Evolutionary conservation across 495 filamentous ascomycete genomes (phyloP).

Genomic region (Patellaria atrata): DNA sequence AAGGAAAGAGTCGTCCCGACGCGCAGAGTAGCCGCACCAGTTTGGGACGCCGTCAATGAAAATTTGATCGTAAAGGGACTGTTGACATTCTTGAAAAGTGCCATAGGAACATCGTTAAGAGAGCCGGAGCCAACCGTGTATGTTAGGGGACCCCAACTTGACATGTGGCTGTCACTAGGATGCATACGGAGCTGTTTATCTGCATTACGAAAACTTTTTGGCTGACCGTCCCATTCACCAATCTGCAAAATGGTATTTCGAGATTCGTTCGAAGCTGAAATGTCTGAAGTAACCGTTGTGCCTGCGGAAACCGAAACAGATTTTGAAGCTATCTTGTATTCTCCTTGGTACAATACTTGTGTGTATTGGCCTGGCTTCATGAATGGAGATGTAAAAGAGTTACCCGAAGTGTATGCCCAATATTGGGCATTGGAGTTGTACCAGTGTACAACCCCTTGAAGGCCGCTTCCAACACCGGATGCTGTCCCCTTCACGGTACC

Average conservation of each 20-base stretch:
- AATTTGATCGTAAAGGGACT: conserved; percentile 48
- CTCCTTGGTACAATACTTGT: conserved; percentile 52
- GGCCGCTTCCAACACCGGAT: conserved; percentile 29
- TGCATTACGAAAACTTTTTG: conserved; percentile 51
- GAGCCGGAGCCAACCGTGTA: conserved; percentile 43
- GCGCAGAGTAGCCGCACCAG: conserved; percentile 41
- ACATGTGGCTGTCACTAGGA: conserved; percentile 48
- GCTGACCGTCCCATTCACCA: conserved; percentile 48
- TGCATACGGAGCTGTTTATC: conserved; percentile 53
- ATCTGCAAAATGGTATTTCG: conserved; percentile 46
- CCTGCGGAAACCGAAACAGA: conserved; percentile 42
- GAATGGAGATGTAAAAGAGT: conserved; percentile 42
- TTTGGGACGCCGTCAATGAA: conserved; percentile 36
- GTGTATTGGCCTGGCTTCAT: conserved; percentile 57
- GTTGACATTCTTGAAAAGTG: conserved; percentile 47
- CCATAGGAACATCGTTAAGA: conserved; percentile 47
- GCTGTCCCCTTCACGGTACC: conserved; percentile 47
- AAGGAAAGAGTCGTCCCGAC: conserved; percentile 52
- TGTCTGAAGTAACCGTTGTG: conserved; percentile 36
- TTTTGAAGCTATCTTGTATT: conserved; percentile 40
- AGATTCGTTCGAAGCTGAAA: conserved; percentile 33
- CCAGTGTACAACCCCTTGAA: conserved; percentile 49
- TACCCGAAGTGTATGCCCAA: conserved; percentile 42
- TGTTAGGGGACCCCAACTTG: conserved; percentile 40
- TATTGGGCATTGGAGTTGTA: conserved; percentile 48